Evolutionary conservation across 1,139 yeast genomes (phyloP), one percentile per base, ranked within the genome.

Genomic region (Yamadazyma dushanensis): DNA sequence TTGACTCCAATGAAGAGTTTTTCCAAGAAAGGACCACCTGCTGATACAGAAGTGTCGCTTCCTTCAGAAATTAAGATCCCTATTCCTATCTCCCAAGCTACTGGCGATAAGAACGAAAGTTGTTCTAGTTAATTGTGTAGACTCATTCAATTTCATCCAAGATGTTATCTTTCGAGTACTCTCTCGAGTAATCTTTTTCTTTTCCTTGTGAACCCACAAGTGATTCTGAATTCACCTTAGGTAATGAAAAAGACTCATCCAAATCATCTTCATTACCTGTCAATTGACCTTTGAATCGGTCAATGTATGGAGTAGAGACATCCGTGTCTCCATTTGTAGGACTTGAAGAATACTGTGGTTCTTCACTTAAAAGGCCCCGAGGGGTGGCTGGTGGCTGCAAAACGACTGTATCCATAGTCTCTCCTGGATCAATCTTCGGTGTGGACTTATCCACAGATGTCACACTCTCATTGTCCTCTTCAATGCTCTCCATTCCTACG

Each of bases 1-100:
- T 57, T 83, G 49, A 65, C 58, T 44, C 88, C 89, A 25, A 78
- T 83, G 86, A 67, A 76, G 55, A 72, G 82, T 43, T 76, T 76
- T 44, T 38, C 13, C 11, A 6, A 13, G 17, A 13, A 23, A 10
- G 26, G 22, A 19, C 22, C 22, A n/a, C n/a, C n/a, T n/a, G n/a
- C n/a, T n/a, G n/a, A n/a, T n/a, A n/a, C n/a, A n/a, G n/a, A n/a
- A n/a, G n/a, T n/a, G n/a, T n/a, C n/a, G n/a, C n/a, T n/a, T n/a
- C n/a, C n/a, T n/a, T n/a, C n/a, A n/a, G n/a, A n/a, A n/a, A n/a
- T n/a, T n/a, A n/a, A n/a, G n/a, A n/a, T n/a, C n/a, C n/a, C n/a
- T n/a, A n/a, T n/a, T n/a, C n/a, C n/a, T n/a, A n/a, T n/a, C n/a
- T n/a, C n/a, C n/a, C n/a, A n/a, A n/a, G n/a, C n/a, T n/a, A n/a